phyloP scores from a whole-genome alignment of 2,329 filamentous ascomycete genomes.

The Aspergillus ibericus region DNA sequence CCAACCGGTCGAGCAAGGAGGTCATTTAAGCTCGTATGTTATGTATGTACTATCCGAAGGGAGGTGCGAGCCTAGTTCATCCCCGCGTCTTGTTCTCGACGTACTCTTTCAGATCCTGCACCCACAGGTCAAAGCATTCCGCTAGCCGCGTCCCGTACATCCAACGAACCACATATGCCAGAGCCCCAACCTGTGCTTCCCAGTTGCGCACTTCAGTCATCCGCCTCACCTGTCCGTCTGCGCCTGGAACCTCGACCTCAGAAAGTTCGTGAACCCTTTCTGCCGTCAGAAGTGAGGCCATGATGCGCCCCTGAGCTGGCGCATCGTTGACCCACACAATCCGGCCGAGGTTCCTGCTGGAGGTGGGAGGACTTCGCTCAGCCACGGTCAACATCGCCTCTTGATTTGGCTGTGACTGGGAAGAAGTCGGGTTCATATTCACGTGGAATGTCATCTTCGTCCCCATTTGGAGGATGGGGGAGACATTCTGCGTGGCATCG shows the following conservation, averaged over 20 bases:
- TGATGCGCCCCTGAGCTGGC: conserved; percentile 29
- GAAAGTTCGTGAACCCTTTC: conserved; percentile 51
- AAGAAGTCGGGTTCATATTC: conserved; percentile 40
- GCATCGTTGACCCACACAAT: conserved; percentile 33
- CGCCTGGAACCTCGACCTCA: conserved; percentile 30
- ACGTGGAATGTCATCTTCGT: conserved; percentile 48
- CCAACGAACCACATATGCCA: conserved; percentile 45
- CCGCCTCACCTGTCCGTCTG: conserved; percentile 12
- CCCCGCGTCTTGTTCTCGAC: conserved; percentile 28
- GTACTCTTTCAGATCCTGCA: conserved; percentile 42
- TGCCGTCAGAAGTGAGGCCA: conserved; percentile 40
- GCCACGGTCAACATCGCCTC: conserved; percentile 33
- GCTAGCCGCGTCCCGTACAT: conserved; percentile 41
- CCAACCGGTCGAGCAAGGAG: neutral
- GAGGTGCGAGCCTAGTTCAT: neutral
- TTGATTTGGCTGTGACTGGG: conserved; percentile 24
- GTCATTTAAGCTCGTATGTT: neutral
- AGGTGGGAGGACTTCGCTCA: conserved; percentile 27
- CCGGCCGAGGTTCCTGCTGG: conserved; percentile 16
- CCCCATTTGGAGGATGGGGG: conserved; percentile 35
- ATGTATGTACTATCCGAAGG: neutral
- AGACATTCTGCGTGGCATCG: conserved; percentile 13
- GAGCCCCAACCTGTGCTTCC: conserved; percentile 46
- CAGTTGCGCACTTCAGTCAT: conserved; percentile 43
- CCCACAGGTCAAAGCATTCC: conserved; percentile 44